Base-by-base conservation (phyloP, 2,329 filamentous ascomycete species). In the Aciculosporium take region DNA sequence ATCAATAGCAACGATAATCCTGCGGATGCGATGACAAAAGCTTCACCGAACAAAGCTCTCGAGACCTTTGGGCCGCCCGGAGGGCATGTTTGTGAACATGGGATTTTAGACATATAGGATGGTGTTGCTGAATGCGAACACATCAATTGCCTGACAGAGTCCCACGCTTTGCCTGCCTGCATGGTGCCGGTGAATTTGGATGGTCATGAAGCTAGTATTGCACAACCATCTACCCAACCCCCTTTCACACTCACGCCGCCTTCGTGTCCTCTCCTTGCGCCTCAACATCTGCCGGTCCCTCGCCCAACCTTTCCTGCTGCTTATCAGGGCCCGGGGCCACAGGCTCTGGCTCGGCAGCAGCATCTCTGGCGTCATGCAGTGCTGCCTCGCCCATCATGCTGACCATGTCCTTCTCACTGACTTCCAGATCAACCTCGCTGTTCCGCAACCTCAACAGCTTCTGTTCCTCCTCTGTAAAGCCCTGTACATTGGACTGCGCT, bases 391-490 rank as follows among this genome's bases (percentile, higher is more conserved):
- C 44, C 44, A 60, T 46, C 43, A 61, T 52, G 17, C 53, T 43
- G 37, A 67, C 43, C 55, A 66, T 58, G 0, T 60, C 55, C 7
- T 64, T 56, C 18, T 62, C 59, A n/a, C 46, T 55, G 10, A 60
- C 48, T 18, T 60, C 48, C n/a, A 50, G 25, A 18, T 54, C 50
- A 10, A 54, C 51, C 29, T 44, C 46, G 23, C 52, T 39, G 39
- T 53, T 52, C 24, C 53, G 46, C 21, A 52, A 44, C 21, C 53
- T 45, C 37, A 64, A 42, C 5, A 64, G 41, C 44, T 56, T 53
- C 50, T 60, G 51, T 46, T 64, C 61, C 15, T 63, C 61, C 37
- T 62, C 60, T 31, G 45, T 61, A 46, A 64, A 62, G 4, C 56
- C 59, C 42, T 58, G 49, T 4, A 61, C 40, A 24, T 61, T 56